Evolutionary conservation across 768 basidiomycete species (phyloP).

Genomic region (Sporobolomyces pararoseus): DNA sequence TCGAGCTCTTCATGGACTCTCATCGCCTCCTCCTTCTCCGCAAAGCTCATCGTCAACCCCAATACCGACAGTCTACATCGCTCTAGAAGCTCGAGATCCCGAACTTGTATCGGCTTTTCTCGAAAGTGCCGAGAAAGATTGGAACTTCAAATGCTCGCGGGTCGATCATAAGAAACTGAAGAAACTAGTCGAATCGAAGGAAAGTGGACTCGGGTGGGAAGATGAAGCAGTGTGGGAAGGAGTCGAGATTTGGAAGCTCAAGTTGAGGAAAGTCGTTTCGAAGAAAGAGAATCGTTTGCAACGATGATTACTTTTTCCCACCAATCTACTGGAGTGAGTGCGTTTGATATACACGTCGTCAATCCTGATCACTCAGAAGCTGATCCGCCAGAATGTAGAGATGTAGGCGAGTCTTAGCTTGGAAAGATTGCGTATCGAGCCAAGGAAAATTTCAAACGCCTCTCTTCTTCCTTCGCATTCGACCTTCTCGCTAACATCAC

Average conservation of each 20-base stretch:
- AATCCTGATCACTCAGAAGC: no score
- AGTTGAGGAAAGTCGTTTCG: background rate
- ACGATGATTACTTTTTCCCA: no score
- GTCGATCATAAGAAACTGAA: slow-evolving; percentile 61
- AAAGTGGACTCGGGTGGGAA: slow-evolving; percentile 6
- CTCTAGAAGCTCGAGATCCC: slow-evolving; percentile 75
- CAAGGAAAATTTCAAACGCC: background rate
- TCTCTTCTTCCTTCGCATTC: background rate
- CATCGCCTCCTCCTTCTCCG: slow-evolving; percentile 52
- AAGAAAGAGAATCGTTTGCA: background rate
- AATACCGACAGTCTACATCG: slow-evolving; percentile 59
- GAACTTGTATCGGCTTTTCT: slow-evolving; percentile 61
- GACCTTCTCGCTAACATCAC: background rate
- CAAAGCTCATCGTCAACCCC: background rate
- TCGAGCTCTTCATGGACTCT: slow-evolving; percentile 57
- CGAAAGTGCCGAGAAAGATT: slow-evolving; percentile 56
- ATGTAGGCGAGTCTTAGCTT: no score
- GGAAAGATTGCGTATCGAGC: no score
- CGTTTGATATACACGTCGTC: no score
- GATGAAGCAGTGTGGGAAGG: slow-evolving; percentile 9
- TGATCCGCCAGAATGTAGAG: no score
- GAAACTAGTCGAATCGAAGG: slow-evolving; percentile 51
- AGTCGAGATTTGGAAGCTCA: slow-evolving; percentile 9
- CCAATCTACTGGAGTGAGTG: no score
- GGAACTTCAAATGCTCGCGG: slow-evolving; percentile 61